Base-by-base conservation (phyloP, 768 basidiomycete species). In the Naematelia aurantialba region DNA sequence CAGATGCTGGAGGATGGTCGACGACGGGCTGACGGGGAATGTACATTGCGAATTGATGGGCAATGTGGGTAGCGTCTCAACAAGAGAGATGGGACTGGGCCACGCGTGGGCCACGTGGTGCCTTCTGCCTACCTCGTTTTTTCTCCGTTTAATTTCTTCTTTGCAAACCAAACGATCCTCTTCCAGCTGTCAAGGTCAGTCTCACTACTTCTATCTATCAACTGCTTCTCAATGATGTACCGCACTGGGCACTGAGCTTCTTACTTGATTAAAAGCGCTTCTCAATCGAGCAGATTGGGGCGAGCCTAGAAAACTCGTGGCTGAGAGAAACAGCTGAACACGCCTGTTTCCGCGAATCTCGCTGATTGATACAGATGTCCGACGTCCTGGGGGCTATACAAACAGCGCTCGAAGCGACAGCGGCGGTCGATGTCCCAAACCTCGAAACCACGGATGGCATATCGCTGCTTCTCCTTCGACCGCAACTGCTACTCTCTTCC, bases 381-480 rank as follows among this genome's bases (percentile, higher is more conserved):
- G n/a, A 25, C 8, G 29, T 31, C 12, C 34, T 5, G 17, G 17
- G 34, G 3, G 19, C 14, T 44, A 34, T 29, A 27, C 27, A 52
- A 8, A 13, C n/a, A 24, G 19, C 11, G 24, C 4, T 39, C 34
- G 34, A 39, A 17, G 34, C 34, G 17, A 17, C 34, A 17, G 8
- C 34, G 17, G 34, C 34, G 17, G 34, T 39, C 17, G 8, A 8
- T 8, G 65, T 68, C 48, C 24, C 58, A 21, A 63, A 67, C 5
- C 62, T 70, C 19, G 72, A 75, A 26, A 66, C 68, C 53, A 53
- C 63, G 5, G 45, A 59, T 27, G 96, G 96, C 39, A 90, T 99
- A 61, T 97, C 96, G 0, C 81, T 99, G 3, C 81, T 99, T 22
- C 88, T 89, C 11, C 78, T 92, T 51, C 93, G 96, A 78, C 87